A percentile compares a stretch with the other conserved stretches of the same genome.
These are phyloP conservation scores for Clarireedia monteithiana DNA, from an alignment of 2,329 filamentous ascomycete genomes.

Conservation along the genomic window DNA sequence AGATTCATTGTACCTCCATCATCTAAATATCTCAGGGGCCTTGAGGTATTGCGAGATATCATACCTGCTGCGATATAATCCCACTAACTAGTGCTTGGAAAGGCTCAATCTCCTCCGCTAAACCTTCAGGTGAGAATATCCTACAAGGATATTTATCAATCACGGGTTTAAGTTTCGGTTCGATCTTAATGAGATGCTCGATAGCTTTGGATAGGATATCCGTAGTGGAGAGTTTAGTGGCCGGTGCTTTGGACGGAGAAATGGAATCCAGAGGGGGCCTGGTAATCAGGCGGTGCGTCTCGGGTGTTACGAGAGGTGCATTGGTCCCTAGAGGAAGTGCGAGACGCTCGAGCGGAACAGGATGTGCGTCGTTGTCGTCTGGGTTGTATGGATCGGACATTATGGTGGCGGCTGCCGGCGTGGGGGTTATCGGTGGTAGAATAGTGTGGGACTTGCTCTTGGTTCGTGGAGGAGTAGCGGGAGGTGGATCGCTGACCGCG, in stretches of 20 bases:
- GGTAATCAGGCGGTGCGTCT: constrained; percentile 55
- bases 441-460: constrained; percentile 15
- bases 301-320: constrained; percentile 63
- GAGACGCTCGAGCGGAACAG: constrained; percentile 38
- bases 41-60: not conserved
- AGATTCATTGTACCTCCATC: too few relatives aligned
- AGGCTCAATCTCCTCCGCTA: constrained; percentile 82
- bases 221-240: constrained; percentile 45
- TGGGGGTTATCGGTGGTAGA: constrained; percentile 36
- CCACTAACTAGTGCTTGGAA: constrained; percentile 77
- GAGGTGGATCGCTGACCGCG: not conserved
- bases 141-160: constrained; percentile 69
- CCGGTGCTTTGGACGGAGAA: constrained; percentile 48
- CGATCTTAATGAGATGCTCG: constrained; percentile 64
- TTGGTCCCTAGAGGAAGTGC: constrained; percentile 60
- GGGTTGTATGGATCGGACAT: constrained; percentile 37
- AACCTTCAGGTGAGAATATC: constrained; percentile 71
- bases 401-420: constrained; percentile 39
- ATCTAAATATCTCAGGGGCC: too few relatives aligned
- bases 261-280: constrained; percentile 39
- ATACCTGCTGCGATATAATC: constrained; percentile 82
- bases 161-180: constrained; percentile 62
- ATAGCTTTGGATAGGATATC: constrained; percentile 70
- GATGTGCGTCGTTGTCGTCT: constrained; percentile 31
- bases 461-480: constrained; percentile 7